Evolutionary conservation across 352 stramenopile genomes (phyloP), one percentile per base, ranked within the genome.

Genomic region (Globisporangium iwayamae): DNA sequence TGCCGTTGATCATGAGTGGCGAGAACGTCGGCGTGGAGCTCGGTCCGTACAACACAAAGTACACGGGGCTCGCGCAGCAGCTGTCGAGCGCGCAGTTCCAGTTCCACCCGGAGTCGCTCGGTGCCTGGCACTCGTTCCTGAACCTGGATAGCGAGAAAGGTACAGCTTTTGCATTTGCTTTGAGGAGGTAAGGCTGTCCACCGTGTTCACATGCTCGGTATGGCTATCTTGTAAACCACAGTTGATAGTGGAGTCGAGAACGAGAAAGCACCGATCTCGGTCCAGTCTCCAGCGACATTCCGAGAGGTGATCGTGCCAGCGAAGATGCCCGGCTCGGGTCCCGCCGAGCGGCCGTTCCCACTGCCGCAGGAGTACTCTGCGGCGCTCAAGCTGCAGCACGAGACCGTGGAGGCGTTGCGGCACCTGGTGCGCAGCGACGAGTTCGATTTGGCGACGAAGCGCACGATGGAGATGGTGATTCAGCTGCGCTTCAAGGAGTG

Each of bases 41-140:
- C 55, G 96, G 94, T 16, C 96, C 96, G 2, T 98, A 98, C 87
- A 98, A 98, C 72, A 91, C 91, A 54, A 97, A 95, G 72, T 98
- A 98, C 72, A 81, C 94, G 4, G 83, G 85, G 10, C 81, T 98
- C 20, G 81, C 78, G 41, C 85, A 97, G 50, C 83, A 96, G 61
- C 59, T 96, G 52, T 62, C 64, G 2, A 71, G 65, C 2, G 63
- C 78, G 2, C 68, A 79, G 20, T 82, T 96, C 55, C 57, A 71
- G 8, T 87, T 62, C 32, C 63, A 79, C 53, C 30, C 75, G 2
- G 77, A 91, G 45, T 86, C 74, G 0, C 48, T 71, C 36, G 85
- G 85, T 14, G 71, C 65, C 16, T 94, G 85, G 85, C 75, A 82
- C 59, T 65, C 68, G 7, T 92, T 91, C 59, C 59, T 94, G 45